Percentiles rank a stretch among this genome's conserved stretches.
Conservation (phyloP, 164 flowering plant species). For the Platanus orientalis region DNA sequence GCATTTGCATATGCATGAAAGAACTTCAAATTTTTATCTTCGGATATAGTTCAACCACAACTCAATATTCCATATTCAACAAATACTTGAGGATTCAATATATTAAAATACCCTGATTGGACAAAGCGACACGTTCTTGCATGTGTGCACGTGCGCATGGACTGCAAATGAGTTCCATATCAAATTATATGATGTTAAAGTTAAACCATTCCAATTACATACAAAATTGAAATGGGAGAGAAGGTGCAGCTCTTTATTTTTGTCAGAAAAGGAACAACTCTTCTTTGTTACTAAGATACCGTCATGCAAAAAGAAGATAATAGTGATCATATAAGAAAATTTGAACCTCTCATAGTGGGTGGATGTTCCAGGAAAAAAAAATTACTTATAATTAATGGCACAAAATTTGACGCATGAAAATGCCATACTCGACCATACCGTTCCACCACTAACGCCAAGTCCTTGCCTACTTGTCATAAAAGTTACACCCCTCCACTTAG, state of each 20-base stretch:
- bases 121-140: too few relatives aligned
- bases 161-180: neutral
- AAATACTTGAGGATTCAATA: too few relatives aligned
- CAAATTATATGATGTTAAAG: neutral
- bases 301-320: neutral
- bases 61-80: too few relatives aligned
- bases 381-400: neutral
- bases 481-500: conserved; percentile 87
- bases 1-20: too few relatives aligned
- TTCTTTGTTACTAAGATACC: neutral
- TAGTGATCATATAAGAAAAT: neutral
- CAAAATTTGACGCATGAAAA: neutral
- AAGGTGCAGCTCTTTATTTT: too few relatives aligned
- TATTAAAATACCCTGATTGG: too few relatives aligned
- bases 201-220: neutral
- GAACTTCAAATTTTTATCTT: too few relatives aligned
- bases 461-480: conserved; percentile 99
- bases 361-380: too few relatives aligned
- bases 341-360: too few relatives aligned
- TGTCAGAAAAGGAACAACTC: neutral
- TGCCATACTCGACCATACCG: conserved; percentile 41
- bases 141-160: too few relatives aligned
- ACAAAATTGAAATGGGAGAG: neutral
- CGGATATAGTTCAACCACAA: too few relatives aligned
- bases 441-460: conserved; percentile 91